phyloP scores from a whole-genome alignment of 495 filamentous ascomycete species.

The Hyphodiscus hymeniophilus region DNA sequence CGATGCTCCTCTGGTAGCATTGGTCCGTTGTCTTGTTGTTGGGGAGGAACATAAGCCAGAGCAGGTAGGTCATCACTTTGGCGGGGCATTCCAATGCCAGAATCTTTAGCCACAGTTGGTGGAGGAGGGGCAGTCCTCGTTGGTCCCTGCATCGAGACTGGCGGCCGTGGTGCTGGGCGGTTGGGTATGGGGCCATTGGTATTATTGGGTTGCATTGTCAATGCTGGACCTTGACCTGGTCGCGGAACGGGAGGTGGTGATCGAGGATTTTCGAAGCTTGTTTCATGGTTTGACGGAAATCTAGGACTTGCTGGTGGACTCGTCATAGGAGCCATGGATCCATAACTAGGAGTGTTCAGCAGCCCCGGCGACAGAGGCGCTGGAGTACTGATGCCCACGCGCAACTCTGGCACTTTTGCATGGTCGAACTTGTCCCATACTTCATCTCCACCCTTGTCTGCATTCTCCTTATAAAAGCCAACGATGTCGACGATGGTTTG shows the following conservation, averaged over 20 bases:
- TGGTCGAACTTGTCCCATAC: slow-evolving; percentile 94
- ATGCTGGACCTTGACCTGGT: slow-evolving; percentile 20
- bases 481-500: slow-evolving; percentile 93
- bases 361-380: slow-evolving; percentile 31
- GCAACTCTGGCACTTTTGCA: slow-evolving; percentile 55
- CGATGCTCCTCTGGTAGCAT: slow-evolving; percentile 45
- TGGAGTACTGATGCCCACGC: slow-evolving; percentile 33
- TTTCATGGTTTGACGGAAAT: slow-evolving; percentile 84
- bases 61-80: slow-evolving; percentile 41
- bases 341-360: slow-evolving; percentile 38
- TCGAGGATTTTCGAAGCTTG: slow-evolving; percentile 94
- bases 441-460: slow-evolving; percentile 68
- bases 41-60: slow-evolving; percentile 35
- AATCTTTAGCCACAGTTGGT: slow-evolving; percentile 42
- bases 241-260: slow-evolving; percentile 85
- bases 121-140: slow-evolving; percentile 33
- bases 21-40: slow-evolving; percentile 31
- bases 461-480: slow-evolving; percentile 90
- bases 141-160: slow-evolving; percentile 28
- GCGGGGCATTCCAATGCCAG: slow-evolving; percentile 44
- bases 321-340: slow-evolving; percentile 45
- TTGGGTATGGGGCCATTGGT: slow-evolving; percentile 50
- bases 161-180: slow-evolving; percentile 59
- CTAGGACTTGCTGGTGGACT: slow-evolving; percentile 86
- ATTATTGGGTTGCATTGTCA: slow-evolving; percentile 35